Base-by-base conservation (phyloP, 2,329 filamentous ascomycete species). In the Fusarium bulbicola region DNA sequence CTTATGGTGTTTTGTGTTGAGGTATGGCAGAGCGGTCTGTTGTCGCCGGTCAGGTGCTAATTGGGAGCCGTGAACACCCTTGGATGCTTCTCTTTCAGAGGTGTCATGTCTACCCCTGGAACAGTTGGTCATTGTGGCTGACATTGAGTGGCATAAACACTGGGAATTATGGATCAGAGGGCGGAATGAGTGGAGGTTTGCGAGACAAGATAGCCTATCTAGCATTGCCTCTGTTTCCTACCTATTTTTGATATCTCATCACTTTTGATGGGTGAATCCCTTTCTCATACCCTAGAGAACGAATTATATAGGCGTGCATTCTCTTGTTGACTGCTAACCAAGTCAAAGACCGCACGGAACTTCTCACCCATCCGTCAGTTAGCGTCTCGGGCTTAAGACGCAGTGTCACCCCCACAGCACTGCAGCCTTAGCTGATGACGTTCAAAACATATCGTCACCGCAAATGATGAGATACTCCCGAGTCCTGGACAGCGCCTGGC, bases 351-450 rank as follows among this genome's bases (percentile, higher is more conserved):
- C 47, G 21, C 24, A 36, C 32, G 16, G 21, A 45, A 24, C 20
- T 39, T 42, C 28, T 37, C 45, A 32, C 32, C 20, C n/a, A n/a
- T 47, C 28, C n/a, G 20, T 59, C 50, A 71, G 42, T 56, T 59
- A 71, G 62, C 47, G 57, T 34, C 36, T 67, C 45, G 45, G 52
- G 52, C 40, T 50, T 63, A 56, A 39, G 42, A 63, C 67, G 67
- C 40, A 62, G 63, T 72, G 68, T 66, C 30, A 59, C 39, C 57
- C 54, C 66, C 59, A 61, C 59, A 72, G 43, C 43, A 59, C 46
- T 47, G 40, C 45, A 66, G 53, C 68, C 63, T 67, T 57, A 68
- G 45, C 63, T 68, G 39, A 68, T 60, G 59, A 72, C 68, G 63
- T 72, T 56, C 39, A 36, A 34, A 62, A 59, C 39, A 47, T 26